Percentiles rank a stretch among this genome's conserved stretches.
Evolutionary conservation across 495 filamentous ascomycete species (phyloP).

Genomic region (Daldinia childiae): DNA sequence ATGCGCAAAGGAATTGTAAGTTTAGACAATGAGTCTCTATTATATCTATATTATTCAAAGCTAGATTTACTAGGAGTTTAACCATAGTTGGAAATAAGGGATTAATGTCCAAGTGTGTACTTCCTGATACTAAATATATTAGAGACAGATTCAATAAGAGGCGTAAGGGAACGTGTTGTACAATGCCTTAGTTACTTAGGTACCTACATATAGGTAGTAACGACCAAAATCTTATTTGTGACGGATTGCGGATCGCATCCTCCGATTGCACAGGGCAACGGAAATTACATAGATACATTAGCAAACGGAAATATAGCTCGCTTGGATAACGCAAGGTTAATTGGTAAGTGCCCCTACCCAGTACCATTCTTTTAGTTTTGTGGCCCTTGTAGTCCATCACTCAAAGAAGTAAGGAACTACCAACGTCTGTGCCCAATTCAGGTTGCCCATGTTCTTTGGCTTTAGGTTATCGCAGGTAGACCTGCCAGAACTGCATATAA

Average conservation of each 20-base stretch:
- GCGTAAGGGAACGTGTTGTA: neutral
- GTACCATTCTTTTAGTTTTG: conserved; percentile 16
- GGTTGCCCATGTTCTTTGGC: conserved; percentile 1
- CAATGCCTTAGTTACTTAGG: conserved; percentile 4
- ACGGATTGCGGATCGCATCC: conserved; percentile 40
- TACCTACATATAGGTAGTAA: conserved; percentile 4
- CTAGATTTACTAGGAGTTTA: neutral
- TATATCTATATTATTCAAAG: neutral
- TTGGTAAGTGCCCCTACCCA: conserved; percentile 31
- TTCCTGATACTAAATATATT: conserved; percentile 9
- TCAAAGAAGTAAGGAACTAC: conserved; percentile 32
- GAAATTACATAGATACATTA: conserved; percentile 41
- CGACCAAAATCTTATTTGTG: neutral
- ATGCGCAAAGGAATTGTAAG: neutral
- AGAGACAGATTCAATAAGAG: conserved; percentile 12
- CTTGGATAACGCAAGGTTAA: conserved; percentile 3
- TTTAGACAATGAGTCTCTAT: neutral
- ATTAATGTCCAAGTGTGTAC: neutral
- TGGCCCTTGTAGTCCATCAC: conserved; percentile 12
- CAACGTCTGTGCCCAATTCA: conserved; percentile 6
- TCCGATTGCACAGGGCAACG: conserved; percentile 46
- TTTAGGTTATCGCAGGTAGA: neutral
- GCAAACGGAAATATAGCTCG: neutral
- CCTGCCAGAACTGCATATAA: neutral
- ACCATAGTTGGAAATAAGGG: neutral